phyloP scores from a whole-genome alignment of 202 grass and related monocot species.

The Panicum virgatum region DNA sequence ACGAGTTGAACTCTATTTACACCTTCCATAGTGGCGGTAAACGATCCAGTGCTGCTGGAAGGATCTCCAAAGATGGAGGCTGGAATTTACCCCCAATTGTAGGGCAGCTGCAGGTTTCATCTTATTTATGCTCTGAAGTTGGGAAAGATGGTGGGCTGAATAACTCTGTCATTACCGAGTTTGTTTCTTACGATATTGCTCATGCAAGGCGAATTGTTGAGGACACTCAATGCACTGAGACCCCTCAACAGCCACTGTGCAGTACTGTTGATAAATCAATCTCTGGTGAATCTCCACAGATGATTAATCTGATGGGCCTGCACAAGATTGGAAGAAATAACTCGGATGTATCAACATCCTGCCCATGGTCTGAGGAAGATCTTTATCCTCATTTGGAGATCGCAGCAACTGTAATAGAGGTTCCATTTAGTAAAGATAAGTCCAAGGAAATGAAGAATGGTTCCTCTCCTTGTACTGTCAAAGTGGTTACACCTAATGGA shows the following conservation, averaged over 20 bases:
- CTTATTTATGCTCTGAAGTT: conserved; percentile 84
- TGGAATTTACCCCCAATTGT: conserved; percentile 53
- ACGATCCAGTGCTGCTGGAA: conserved; percentile 48
- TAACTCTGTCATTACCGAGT: conserved; percentile 76
- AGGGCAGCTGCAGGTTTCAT: conserved; percentile 80
- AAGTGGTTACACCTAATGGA: conserved; percentile 69
- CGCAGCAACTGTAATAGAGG: conserved; percentile 69
- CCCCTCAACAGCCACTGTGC: conserved; percentile 2
- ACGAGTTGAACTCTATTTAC: conserved; percentile 81
- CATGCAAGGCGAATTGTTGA: conserved; percentile 69
- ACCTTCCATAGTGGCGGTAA: conserved; percentile 72
- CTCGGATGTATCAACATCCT: conserved; percentile 57
- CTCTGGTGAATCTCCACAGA: conserved; percentile 23
- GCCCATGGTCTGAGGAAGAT: conserved; percentile 74
- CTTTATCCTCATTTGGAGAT: conserved; percentile 84
- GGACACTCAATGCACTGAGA: conserved; percentile 50
- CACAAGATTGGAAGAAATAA: conserved; percentile 45
- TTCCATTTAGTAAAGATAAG: conserved; percentile 70
- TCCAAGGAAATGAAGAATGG: conserved; percentile 46
- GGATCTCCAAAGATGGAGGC: conserved; percentile 54
- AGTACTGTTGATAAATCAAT: background rate
- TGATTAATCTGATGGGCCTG: conserved; percentile 26
- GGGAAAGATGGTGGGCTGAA: conserved; percentile 56
- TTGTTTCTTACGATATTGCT: conserved; percentile 82
- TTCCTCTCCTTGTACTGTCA: conserved; percentile 49